Conservation (phyloP, 2,329 filamentous ascomycete genomes). For the Xylaria arbuscula region DNA sequence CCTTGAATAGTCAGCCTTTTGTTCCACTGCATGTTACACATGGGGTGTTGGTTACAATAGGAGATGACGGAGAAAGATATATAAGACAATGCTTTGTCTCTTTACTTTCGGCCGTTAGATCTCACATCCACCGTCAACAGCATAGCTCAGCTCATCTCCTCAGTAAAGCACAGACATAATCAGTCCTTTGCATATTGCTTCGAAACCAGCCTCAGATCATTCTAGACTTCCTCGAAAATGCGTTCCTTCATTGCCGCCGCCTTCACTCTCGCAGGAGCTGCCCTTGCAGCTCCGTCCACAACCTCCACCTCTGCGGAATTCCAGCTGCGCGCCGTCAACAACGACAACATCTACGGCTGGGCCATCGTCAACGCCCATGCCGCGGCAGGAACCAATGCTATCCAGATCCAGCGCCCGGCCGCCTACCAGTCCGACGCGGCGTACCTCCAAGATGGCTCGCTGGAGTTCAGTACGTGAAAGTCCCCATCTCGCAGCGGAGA, state of each 20-base stretch:
- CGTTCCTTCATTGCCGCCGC: slow-evolving; percentile 33
- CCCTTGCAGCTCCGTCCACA: slow-evolving; percentile 28
- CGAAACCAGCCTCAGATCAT: not conserved
- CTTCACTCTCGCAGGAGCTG: slow-evolving; percentile 33
- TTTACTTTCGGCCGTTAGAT: not conserved
- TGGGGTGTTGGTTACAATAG: not conserved
- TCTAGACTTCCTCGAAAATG: slow-evolving; percentile 26
- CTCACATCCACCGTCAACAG: not conserved
- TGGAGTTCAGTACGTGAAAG: slow-evolving; percentile 39
- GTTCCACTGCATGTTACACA: not conserved
- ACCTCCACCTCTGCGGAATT: slow-evolving; percentile 32
- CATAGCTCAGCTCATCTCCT: not conserved
- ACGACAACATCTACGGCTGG: slow-evolving; percentile 35
- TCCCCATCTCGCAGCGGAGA: not conserved
- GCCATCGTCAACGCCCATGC: slow-evolving; percentile 40
- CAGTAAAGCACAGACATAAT: not conserved
- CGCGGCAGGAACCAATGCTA: slow-evolving; percentile 35
- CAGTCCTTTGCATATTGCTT: not conserved
- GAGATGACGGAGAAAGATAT: not conserved
- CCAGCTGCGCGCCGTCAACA: slow-evolving; percentile 34
- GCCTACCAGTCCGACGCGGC: slow-evolving; percentile 40
- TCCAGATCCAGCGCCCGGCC: slow-evolving; percentile 43
- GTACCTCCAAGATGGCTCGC: slow-evolving; percentile 33
- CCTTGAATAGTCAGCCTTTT: not conserved
- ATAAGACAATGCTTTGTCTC: slow-evolving; percentile 7